phyloP scores from a whole-genome alignment of 1,284 basidiomycete species.

The Earliella scabrosa region DNA sequence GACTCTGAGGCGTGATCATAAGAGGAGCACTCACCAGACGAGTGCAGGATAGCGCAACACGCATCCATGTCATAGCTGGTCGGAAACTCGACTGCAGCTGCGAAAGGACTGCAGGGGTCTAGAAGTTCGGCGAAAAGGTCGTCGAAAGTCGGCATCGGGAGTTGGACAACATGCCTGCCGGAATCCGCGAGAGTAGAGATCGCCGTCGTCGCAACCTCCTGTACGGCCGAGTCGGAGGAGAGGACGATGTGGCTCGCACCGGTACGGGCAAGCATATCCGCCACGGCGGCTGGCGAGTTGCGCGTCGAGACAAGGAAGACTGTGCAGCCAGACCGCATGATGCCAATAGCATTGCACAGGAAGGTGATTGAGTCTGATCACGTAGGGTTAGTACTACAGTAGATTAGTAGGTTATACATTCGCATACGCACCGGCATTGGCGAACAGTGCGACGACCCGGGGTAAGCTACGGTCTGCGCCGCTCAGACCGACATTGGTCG shows the following conservation, averaged over 20 bases:
- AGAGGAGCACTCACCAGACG: background rate
- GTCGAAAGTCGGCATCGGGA: background rate
- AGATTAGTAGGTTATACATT: background rate
- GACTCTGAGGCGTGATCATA: no score
- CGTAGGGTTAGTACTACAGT: no score
- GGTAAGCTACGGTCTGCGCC: background rate
- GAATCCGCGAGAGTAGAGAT: background rate
- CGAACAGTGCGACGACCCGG: background rate
- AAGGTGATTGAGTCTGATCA: background rate
- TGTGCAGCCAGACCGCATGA: background rate
- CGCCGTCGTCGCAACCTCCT: background rate
- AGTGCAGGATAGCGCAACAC: background rate
- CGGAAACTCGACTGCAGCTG: background rate
- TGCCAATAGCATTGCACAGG: background rate
- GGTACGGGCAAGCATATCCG: slow-evolving; percentile 3
- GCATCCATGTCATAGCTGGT: background rate
- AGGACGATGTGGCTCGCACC: background rate
- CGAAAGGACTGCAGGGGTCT: background rate
- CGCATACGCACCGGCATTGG: background rate
- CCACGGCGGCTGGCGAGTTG: slow-evolving; percentile 3
- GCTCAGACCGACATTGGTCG: background rate
- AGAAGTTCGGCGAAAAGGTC: background rate
- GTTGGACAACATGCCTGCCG: background rate
- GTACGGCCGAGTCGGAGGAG: background rate
- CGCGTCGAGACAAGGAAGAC: slow-evolving; percentile 6